Evolutionary conservation across 2,329 filamentous ascomycete species (phyloP).

Genomic region (Camillea tinctor): DNA sequence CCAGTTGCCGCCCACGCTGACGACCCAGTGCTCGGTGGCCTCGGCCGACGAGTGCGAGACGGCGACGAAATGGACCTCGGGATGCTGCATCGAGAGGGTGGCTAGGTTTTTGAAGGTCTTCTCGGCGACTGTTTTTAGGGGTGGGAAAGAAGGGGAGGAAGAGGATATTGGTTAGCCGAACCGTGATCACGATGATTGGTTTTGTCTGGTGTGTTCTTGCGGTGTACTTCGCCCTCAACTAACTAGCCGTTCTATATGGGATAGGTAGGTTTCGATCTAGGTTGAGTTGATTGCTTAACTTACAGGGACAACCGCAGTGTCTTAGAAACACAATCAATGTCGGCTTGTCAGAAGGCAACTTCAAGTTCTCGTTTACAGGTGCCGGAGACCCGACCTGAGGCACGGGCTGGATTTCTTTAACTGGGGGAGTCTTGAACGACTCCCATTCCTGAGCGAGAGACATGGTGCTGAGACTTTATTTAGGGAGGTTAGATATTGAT

Average conservation of each 20-base stretch:
- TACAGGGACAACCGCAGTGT: conserved; percentile 75
- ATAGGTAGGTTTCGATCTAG: neutral
- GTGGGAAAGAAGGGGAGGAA: neutral
- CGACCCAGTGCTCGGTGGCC: conserved; percentile 57
- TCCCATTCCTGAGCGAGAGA: conserved; percentile 38
- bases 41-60: conserved; percentile 58
- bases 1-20: conserved; percentile 54
- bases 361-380: conserved; percentile 52
- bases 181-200: neutral
- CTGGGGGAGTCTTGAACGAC: conserved; percentile 40
- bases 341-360: conserved; percentile 53
- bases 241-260: neutral
- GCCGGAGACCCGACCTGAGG: conserved; percentile 56
- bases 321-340: conserved; percentile 66
- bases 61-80: conserved; percentile 56
- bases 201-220: neutral
- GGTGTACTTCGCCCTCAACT: neutral
- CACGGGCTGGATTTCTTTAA: conserved; percentile 43
- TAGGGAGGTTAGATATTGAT: neutral
- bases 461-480: conserved; percentile 13
- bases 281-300: conserved; percentile 22
- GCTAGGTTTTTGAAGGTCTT: conserved; percentile 60
- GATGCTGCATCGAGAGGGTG: conserved; percentile 48
- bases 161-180: neutral
- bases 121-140: conserved; percentile 62